Evolutionary conservation across 345 rosid genomes (phyloP), one percentile per base, ranked within the genome.

Genomic region (Noccaea caerulescens): DNA sequence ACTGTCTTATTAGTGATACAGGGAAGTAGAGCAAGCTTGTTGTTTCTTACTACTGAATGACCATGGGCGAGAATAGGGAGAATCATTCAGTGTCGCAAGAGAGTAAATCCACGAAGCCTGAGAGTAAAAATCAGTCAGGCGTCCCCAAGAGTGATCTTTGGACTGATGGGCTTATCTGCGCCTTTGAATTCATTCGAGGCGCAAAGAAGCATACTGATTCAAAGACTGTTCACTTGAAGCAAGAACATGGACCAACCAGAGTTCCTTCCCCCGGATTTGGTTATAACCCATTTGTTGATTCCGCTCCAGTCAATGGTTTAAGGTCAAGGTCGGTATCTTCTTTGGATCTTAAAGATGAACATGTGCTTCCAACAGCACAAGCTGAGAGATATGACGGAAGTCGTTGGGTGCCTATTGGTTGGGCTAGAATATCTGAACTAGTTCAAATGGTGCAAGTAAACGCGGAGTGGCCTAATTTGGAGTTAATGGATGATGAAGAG

Each of bases 131-230:
- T 7, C 11, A 71, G 37, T 42, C 76, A 36, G 45, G 76, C 3
- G 42, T 39, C 7, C 84, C 88, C 13, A 80, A 77, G 44, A 80
- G 79, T 79, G 89, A 85, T 60, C 71, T 76, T 32, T 94, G 99
- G 99, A 84, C 72, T 9, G 94, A 89, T 67, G 99, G 99, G 67
- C 88, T 94, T 63, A 85, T 94, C 20, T 91, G 93, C 43, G 97
- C 95, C 72, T 93, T 89, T 77, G 97, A 91, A 63, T 88, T 81
- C 56, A 75, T 88, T 36, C 79, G 84, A 60, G 87, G 83, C 47
- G 81, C 66, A 0, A 76, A 76, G n/a, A 68, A 62, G 20, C 72
- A 66, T 66, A n/a, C 13, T 33, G 77, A 73, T 58, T 1, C 77
- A 4, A 74, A 74, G 34, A 55, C 1, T 56, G 64, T 18, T 52